These are phyloP conservation scores for Fusarium sp. DNA, from an alignment of 2,329 filamentous ascomycete species.

Conservation along the genomic window DNA sequence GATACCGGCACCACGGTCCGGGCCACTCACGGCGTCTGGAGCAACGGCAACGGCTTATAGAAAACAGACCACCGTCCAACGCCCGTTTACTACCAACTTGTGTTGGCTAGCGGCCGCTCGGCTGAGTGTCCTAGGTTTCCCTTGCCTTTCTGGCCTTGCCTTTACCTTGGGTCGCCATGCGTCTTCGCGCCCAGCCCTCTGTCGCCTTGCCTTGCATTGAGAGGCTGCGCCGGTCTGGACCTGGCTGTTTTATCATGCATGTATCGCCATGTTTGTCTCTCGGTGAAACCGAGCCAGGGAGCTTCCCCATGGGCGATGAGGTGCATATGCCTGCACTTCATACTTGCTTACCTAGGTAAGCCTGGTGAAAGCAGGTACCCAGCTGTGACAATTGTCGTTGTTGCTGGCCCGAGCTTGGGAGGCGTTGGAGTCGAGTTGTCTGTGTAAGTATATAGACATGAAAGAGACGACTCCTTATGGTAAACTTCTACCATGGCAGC, in stretches of 20 bases:
- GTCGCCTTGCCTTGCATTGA: not conserved
- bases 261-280: not conserved
- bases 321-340: conserved; percentile 2
- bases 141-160: conserved; percentile 2
- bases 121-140: not conserved
- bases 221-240: not conserved
- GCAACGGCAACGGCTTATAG: not conserved
- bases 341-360: not conserved
- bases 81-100: conserved; percentile 1
- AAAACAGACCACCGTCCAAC: conserved; percentile 10
- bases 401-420: not conserved
- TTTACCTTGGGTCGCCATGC: not conserved
- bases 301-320: conserved; percentile 6
- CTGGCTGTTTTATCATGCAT: not conserved
- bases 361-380: not conserved
- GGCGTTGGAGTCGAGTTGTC: not conserved
- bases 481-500: not conserved
- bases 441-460: conserved; percentile 7
- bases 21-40: conserved; percentile 11
- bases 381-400: not conserved
- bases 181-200: not conserved
- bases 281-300: conserved; percentile 6
- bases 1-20: conserved; percentile 9
- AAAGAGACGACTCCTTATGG: not conserved
- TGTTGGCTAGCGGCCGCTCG: not conserved